Base-by-base conservation (phyloP, 2,329 filamentous ascomycete genomes). In the Aspergillus sp. region DNA sequence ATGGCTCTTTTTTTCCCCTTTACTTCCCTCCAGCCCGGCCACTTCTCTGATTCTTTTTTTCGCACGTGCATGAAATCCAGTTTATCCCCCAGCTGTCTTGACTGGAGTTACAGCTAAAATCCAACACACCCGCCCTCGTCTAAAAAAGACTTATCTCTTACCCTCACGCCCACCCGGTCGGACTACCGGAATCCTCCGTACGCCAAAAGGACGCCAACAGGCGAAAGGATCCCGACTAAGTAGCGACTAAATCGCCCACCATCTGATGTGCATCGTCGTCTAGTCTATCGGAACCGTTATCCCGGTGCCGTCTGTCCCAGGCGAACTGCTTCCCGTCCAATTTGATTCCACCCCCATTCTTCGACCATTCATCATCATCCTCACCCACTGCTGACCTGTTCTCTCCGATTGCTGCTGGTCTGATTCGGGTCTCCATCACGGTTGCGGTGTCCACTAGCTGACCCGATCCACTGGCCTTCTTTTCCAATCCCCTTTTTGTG, bases 271-370 rank as follows among this genome's bases (percentile, higher is more conserved):
- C 51, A 57, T 53, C 53, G 54, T 57, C 60, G 47, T 54, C 57
- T 66, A 67, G 63, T 52, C 49, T 38, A 51, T 57, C 66, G 65
- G 66, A 66, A 68, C 66, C 64, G 57, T 48, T 57, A 41, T 66
- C 62, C 66, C 64, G 66, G 66, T 55, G 59, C 59, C 61, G 61
- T 60, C 64, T 65, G 64, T 62, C 64, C 62, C 65, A 66, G 62
- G 51, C 60, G 42, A 51, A 66, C 42, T 55, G 53, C 38, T n/a
- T 57, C 53, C 56, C 59, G 60, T 62, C 64, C 62, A 32, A 32
- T 32, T 32, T 11, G 32, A 63, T 66, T 57, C 62, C 65, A 64
- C 65, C 27, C 50, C 48, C 52, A 48, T 63, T 49, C 54, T 57
- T 47, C 57, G 50, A 48, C 42, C 25, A 27, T 54, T 30, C 32